Evolutionary conservation across 2,329 filamentous ascomycete genomes (phyloP), one percentile per base, ranked within the genome.

Genomic region (Sclerotinia trifoliorum): DNA sequence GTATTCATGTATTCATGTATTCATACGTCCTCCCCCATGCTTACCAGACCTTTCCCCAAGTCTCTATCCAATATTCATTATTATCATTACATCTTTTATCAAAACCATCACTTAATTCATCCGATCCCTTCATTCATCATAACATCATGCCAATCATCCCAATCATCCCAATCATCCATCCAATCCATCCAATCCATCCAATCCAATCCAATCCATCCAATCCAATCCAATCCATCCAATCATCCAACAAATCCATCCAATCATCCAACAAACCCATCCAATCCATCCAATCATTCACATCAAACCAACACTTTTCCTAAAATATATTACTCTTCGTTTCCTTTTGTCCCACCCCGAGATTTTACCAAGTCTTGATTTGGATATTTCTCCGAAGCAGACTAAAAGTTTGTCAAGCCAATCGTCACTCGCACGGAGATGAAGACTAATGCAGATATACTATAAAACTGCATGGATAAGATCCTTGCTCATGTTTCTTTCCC

Each of bases 391-490:
- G 55, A 24, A 17, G 13, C 15, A 39, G 6, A 39, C 39, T 39
- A 13, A 39, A 39, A 13, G 39, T 13, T 39, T 11, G 39, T 39
- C 39, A 39, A 39, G 3, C 39, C n/a, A 19, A 44, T 58, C n/a
- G 55, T 58, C 55, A 58, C 55, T 26, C 39, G 55, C 35, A 44
- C 55, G 35, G 55, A 58, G 55, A 44, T 58, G 35, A 58, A 5
- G 26, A 39, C 55, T 11, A 21, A 58, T 58, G 1, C 0, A 35
- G 55, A 42, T 8, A 44, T 42, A 6, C 24, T 21, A 21, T 26
- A 24, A 44, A 26, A 26, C 19, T 44, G 4, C 55, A 58, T 42
- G 55, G 55, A 42, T 58, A 26, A 26, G 13, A 58, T 44, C 55
- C 35, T 42, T 42, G 32, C 0, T 42, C 2, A 19, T 17, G 7